Evolutionary conservation across 2,329 filamentous ascomycete genomes (phyloP).

Genomic region (Colletotrichum horii): DNA sequence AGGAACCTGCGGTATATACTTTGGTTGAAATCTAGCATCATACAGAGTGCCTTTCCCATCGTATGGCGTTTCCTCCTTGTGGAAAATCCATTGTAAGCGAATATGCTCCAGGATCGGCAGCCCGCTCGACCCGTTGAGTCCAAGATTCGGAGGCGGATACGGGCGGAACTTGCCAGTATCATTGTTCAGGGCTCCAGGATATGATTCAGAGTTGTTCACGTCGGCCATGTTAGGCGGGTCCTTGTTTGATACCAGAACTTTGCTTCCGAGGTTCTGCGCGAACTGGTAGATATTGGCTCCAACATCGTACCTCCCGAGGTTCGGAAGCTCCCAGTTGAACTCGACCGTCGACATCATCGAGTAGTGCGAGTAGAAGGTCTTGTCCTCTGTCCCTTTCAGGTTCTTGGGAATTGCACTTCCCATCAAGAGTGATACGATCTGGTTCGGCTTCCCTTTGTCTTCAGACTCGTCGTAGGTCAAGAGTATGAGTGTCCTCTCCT

Average conservation of each 20-base stretch:
- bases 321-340: conserved; percentile 47
- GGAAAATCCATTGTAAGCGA: conserved; percentile 33
- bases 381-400: conserved; percentile 55
- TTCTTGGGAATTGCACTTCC: conserved; percentile 55
- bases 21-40: conserved; percentile 45
- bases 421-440: conserved; percentile 58
- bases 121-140: conserved; percentile 48
- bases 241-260: conserved; percentile 36
- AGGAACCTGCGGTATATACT: conserved; percentile 39
- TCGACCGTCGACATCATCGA: conserved; percentile 45
- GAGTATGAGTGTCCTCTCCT: conserved; percentile 57
- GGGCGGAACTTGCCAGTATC: conserved; percentile 32
- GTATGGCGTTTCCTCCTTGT: conserved; percentile 43
- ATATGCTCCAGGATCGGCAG: conserved; percentile 39
- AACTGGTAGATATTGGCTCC: conserved; percentile 44
- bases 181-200: conserved; percentile 44
- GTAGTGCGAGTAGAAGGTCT: conserved; percentile 53
- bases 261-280: conserved; percentile 36
- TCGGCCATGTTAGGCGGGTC: conserved; percentile 38
- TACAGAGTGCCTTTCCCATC: conserved; percentile 48
- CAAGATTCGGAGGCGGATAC: conserved; percentile 46
- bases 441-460: conserved; percentile 56
- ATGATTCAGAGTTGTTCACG: conserved; percentile 46
- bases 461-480: conserved; percentile 65
- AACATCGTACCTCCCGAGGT: conserved; percentile 48